A percentile compares a stretch with the other conserved stretches of the same genome.
Conservation (phyloP, 352 stramenopile genomes). For the Globisporangium alternatum region DNA sequence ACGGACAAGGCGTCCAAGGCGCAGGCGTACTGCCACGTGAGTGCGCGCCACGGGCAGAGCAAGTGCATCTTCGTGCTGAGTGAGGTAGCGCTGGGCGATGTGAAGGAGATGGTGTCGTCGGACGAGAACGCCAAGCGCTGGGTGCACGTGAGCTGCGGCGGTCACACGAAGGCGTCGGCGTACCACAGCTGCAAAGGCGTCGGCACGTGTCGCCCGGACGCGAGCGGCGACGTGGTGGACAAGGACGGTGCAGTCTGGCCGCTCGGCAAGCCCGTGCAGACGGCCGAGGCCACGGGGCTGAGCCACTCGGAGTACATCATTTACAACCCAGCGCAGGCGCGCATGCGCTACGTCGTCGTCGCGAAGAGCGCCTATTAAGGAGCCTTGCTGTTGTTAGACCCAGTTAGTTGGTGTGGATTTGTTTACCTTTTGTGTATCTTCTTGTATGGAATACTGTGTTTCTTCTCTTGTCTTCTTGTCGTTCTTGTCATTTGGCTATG, state of each 20-base stretch:
- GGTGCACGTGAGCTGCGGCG: slow-evolving; percentile 40
- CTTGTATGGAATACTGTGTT: slow-evolving; percentile 11
- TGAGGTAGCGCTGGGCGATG: slow-evolving; percentile 69
- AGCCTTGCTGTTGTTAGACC: slow-evolving; percentile 6
- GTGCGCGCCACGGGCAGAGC: slow-evolving; percentile 33
- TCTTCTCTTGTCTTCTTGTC: not conserved
- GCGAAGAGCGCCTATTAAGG: slow-evolving; percentile 41
- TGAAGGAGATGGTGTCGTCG: slow-evolving; percentile 54
- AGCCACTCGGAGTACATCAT: slow-evolving; percentile 86
- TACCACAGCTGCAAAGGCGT: slow-evolving; percentile 71
- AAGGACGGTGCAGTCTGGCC: slow-evolving; percentile 60
- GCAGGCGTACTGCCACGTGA: slow-evolving; percentile 61
- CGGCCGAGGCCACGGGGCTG: slow-evolving; percentile 51
- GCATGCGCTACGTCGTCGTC: slow-evolving; percentile 81
- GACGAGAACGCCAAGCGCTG: slow-evolving; percentile 47
- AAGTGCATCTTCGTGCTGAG: slow-evolving; percentile 55
- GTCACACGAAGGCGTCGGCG: slow-evolving; percentile 30
- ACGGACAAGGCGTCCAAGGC: slow-evolving; percentile 83
- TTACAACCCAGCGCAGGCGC: slow-evolving; percentile 75
- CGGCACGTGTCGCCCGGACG: slow-evolving; percentile 56
- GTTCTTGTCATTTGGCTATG: not conserved
- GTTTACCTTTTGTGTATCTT: slow-evolving; percentile 9
- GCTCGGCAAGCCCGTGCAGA: slow-evolving; percentile 52
- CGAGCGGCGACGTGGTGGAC: slow-evolving; percentile 48
- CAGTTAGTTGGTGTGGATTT: slow-evolving; percentile 9